A percentile compares a stretch with the other conserved stretches of the same genome.
Conservation (phyloP, 176 grass and related monocot genomes). For the Ensete ventricosum region DNA sequence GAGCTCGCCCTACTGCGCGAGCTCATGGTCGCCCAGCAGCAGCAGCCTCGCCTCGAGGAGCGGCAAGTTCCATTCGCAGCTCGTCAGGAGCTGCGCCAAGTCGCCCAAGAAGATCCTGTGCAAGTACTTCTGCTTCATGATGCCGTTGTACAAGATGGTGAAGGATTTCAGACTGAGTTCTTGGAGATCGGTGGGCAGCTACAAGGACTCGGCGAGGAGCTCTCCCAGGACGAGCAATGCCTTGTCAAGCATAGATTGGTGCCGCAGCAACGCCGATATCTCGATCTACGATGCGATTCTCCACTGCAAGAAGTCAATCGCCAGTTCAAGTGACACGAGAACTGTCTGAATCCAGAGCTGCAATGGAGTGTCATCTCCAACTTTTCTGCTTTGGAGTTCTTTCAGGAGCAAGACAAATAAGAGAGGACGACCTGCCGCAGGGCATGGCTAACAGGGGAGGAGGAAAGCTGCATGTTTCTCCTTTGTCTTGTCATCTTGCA, state of each 20-base stretch:
- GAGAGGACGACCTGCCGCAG: too few species aligned
- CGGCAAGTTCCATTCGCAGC: background rate
- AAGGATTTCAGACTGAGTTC: constrained; percentile 29
- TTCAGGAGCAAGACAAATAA: background rate
- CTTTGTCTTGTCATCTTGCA: too few species aligned
- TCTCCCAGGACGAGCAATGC: background rate
- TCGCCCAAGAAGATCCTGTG: constrained; percentile 58
- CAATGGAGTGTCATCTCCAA: background rate
- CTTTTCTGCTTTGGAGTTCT: background rate
- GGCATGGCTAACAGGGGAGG: too few species aligned
- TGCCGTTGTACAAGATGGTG: constrained; percentile 66
- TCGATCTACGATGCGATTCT: constrained; percentile 82
- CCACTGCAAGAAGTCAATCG: constrained; percentile 84
- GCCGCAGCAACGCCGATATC: constrained; percentile 63
- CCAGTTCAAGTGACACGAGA: constrained; percentile 8
- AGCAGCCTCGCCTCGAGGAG: background rate
- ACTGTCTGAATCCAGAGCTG: too few species aligned
- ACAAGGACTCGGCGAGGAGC: background rate
- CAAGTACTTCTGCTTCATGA: constrained; percentile 66
- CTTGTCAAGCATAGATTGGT: constrained; percentile 37
- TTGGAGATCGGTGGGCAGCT: background rate
- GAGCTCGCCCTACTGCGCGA: constrained; percentile 49
- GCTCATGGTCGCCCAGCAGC: background rate
- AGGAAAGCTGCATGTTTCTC: too few species aligned
- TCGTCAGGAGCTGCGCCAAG: constrained; percentile 9